These are phyloP conservation scores for Phylloporus scabripes DNA, from an alignment of 768 basidiomycete species.

Conservation along the genomic window DNA sequence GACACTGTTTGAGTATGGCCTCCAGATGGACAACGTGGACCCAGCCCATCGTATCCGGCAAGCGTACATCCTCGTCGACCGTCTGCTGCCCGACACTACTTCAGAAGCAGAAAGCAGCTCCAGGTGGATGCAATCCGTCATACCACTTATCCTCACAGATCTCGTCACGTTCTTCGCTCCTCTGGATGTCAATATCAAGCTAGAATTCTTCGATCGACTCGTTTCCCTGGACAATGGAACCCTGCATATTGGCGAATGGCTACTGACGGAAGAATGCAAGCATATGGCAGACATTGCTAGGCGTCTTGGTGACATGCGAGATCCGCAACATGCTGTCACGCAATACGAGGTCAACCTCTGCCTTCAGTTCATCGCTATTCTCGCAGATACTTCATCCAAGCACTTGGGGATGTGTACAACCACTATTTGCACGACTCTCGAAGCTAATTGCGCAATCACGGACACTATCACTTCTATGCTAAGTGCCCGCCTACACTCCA, in stretches of 20 bases:
- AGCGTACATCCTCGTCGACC: constrained; percentile 51
- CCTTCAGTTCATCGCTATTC: constrained; percentile 45
- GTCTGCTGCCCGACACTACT: constrained; percentile 42
- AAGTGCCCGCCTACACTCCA: constrained; percentile 43
- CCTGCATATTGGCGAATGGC: constrained; percentile 46
- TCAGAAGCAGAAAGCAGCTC: constrained; percentile 30
- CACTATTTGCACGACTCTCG: constrained; percentile 39
- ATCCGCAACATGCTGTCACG: constrained; percentile 35
- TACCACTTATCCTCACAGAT: constrained; percentile 55
- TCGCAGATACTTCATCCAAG: constrained; percentile 37
- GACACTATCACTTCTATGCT: constrained; percentile 42
- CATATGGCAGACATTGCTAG: constrained; percentile 39
- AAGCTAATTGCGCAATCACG: constrained; percentile 39
- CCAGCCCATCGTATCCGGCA: constrained; percentile 54
- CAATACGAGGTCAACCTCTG: constrained; percentile 47
- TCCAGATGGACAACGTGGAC: constrained; percentile 39
- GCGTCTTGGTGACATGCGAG: constrained; percentile 28
- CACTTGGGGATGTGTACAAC: constrained; percentile 40
- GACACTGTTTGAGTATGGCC: constrained; percentile 48
- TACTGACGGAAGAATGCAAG: constrained; percentile 59
- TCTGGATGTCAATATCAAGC: constrained; percentile 52
- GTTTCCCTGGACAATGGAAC: constrained; percentile 44
- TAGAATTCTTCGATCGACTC: constrained; percentile 50
- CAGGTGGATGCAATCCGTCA: constrained; percentile 47
- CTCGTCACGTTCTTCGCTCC: constrained; percentile 50